Evolutionary conservation across 208 protist species (phyloP), one percentile per base, ranked within the genome.

Genomic region (Tritrichomonas musculus): DNA sequence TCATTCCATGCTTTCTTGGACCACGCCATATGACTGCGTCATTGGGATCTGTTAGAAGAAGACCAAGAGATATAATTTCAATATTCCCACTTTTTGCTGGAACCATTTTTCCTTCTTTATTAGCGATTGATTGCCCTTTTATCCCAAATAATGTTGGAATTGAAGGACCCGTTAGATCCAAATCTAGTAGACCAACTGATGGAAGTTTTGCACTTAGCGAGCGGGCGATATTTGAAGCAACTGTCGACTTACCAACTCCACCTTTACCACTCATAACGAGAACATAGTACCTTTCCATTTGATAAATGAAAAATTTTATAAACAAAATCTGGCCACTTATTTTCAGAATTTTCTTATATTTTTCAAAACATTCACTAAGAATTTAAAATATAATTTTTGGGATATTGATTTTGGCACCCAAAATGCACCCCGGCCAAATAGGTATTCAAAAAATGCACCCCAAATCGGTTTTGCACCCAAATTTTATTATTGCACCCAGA

Each of bases 11-110:
- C 92, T 99, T 99, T 93, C 97, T 97, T 49, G 98, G 97, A 27
- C 99, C 99, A 66, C 99, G 96, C 98, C 98, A 99, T 93, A 99
- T 98, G 14, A 99, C 97, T 3, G 98, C 98, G 92, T 99, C 98
- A 64, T 97, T 97, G 41, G 97, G 96, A 93, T 96, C 97, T 5
- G 96, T 94, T 17, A 99, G 95, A 55, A 99, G 92, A 93, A 99
- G 99, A 1, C 98, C 98, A 94, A 99, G 98, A 11, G 97, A 98
- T 97, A 99, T 99, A 0, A 99, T 97, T 55, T 95, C 96, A 36
- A 99, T 94, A 94, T 98, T 98, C 47, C 99, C 98, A 57, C 97
- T 95, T 50, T 98, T 97, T n/a, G 99, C 95, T 27, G 96, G 94
- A 94, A 93, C 94, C 96, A 98, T 99, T 8, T 98, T 98, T 84